Evolutionary conservation across 805 yeast genomes (phyloP).

Genomic region (Dipodascus geniculatus): DNA sequence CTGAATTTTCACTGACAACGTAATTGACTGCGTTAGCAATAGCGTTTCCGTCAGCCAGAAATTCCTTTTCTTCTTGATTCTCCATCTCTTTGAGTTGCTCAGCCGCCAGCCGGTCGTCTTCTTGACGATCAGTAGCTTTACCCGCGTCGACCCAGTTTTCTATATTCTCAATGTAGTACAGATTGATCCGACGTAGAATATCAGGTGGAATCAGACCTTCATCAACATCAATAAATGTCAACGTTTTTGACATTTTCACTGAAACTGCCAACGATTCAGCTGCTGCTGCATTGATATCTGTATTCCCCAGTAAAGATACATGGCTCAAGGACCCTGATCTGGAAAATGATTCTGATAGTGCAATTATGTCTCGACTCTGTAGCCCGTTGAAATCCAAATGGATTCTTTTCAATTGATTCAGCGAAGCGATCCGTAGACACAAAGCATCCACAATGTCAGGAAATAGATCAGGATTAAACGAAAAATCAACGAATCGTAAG

Average conservation of each 20-base stretch:
- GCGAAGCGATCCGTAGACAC: conserved; percentile 54
- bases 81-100: conserved; percentile 11
- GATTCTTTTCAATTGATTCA: conserved; percentile 49
- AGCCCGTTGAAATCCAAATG: conserved; percentile 63
- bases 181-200: conserved; percentile 60
- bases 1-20: not conserved
- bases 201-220: conserved; percentile 46
- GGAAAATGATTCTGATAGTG: conserved; percentile 57
- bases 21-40: conserved; percentile 4
- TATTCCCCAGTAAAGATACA: conserved; percentile 57
- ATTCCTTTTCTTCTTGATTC: conserved; percentile 8
- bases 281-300: conserved; percentile 43
- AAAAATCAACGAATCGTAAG: conserved; percentile 63
- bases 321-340: conserved; percentile 56
- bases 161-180: conserved; percentile 72
- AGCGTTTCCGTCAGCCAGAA: conserved; percentile 16
- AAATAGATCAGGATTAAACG: conserved; percentile 56
- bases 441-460: conserved; percentile 49
- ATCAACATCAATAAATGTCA: conserved; percentile 61
- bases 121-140: conserved; percentile 11
- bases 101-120: conserved; percentile 16
- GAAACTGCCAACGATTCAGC: conserved; percentile 59
- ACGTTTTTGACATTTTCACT: conserved; percentile 50
- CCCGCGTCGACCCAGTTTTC: conserved; percentile 13
- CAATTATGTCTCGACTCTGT: conserved; percentile 40